phyloP scores from a whole-genome alignment of 1,284 basidiomycete genomes.

The Agroathelia rolfsii region DNA sequence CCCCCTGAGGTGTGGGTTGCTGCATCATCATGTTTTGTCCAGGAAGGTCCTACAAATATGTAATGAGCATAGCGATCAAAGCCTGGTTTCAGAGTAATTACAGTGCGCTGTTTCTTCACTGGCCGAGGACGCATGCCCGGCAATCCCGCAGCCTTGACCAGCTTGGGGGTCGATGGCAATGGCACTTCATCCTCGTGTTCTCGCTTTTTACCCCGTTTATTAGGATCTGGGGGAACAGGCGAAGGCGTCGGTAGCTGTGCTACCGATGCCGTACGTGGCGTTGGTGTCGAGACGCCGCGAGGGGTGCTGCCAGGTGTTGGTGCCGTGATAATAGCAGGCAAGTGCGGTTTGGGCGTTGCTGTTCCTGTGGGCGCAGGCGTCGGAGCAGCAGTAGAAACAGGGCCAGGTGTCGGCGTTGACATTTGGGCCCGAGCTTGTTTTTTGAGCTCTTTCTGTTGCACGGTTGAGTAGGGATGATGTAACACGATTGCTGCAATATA shows the following conservation, averaged over 20 bases:
- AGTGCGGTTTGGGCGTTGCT: constrained; percentile 15
- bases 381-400: constrained; percentile 9
- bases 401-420: constrained; percentile 5
- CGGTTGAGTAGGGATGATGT: background rate
- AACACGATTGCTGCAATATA: background rate
- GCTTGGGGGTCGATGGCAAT: constrained; percentile 9
- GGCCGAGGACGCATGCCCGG: constrained; percentile 54
- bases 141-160: constrained; percentile 23
- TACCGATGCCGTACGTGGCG: constrained; percentile 19
- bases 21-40: constrained; percentile 30
- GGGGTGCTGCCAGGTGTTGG: constrained; percentile 16
- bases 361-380: constrained; percentile 22
- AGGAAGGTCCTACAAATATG: constrained; percentile 22
- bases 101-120: constrained; percentile 68
- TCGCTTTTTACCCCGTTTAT: constrained; percentile 40
- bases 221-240: constrained; percentile 9
- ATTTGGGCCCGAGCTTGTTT: constrained; percentile 32
- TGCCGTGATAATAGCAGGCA: constrained; percentile 11
- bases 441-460: constrained; percentile 59
- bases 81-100: constrained; percentile 21
- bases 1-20: constrained; percentile 37
- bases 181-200: constrained; percentile 34
- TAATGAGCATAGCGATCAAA: constrained; percentile 12
- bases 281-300: constrained; percentile 22
- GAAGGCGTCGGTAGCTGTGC: constrained; percentile 12